Evolutionary conservation across 2,329 filamentous ascomycete genomes (phyloP).

Genomic region (Fusarium buxicola): DNA sequence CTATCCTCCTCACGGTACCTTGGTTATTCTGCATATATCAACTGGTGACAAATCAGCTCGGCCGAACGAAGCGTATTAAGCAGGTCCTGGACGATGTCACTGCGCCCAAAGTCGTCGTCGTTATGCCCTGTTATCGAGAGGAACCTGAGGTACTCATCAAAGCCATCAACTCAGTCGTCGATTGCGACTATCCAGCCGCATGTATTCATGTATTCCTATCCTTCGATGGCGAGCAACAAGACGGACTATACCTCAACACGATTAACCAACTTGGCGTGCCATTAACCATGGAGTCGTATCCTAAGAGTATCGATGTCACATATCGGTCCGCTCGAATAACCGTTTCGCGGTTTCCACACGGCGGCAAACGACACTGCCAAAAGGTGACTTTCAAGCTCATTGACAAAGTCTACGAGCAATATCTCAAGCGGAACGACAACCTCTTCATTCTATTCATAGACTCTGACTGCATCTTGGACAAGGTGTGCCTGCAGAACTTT

Average conservation of each 20-base stretch:
- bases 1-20: slow-evolving; percentile 84
- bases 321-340: slow-evolving; percentile 89
- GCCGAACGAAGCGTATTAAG: slow-evolving; percentile 84
- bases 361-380: slow-evolving; percentile 93
- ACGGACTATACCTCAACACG: slow-evolving; percentile 89
- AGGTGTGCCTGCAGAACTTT: slow-evolving; percentile 94
- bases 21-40: slow-evolving; percentile 96
- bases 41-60: slow-evolving; percentile 87
- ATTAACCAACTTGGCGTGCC: slow-evolving; percentile 87
- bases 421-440: slow-evolving; percentile 88
- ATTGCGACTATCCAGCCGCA: slow-evolving; percentile 91
- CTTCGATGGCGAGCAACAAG: slow-evolving; percentile 90
- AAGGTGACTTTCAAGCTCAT: slow-evolving; percentile 94
- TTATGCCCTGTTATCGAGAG: slow-evolving; percentile 98
- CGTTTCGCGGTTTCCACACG: slow-evolving; percentile 90
- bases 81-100: slow-evolving; percentile 84
- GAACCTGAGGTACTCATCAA: slow-evolving; percentile 84
- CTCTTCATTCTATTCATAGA: slow-evolving; percentile 97
- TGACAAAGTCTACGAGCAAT: slow-evolving; percentile 89
- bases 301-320: slow-evolving; percentile 88
- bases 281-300: slow-evolving; percentile 79
- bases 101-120: slow-evolving; percentile 92
- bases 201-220: slow-evolving; percentile 96
- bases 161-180: slow-evolving; percentile 90
- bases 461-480: slow-evolving; percentile 94